Base-by-base conservation (phyloP, 768 basidiomycete genomes). In the Pisolithus tinctorius region DNA sequence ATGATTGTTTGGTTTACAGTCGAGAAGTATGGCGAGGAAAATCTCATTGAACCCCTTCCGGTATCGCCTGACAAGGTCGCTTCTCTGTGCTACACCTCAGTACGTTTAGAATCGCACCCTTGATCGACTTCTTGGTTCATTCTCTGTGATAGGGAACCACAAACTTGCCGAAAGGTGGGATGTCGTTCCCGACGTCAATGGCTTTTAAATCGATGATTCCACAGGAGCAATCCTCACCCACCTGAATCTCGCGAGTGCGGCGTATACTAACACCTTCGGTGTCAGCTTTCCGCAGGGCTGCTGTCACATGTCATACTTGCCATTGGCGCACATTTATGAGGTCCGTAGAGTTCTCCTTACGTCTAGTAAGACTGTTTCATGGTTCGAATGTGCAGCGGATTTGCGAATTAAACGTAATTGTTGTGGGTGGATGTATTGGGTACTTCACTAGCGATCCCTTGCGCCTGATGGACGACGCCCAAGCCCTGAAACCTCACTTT, bases 61-160 rank as follows among this genome's bases (percentile, higher is more conserved):
- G 78, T 82, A 9, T 73, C 74, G 40, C 74, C 82, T 6, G 78
- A 88, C 47, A 74, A 82, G 39, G 60, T 95, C 44, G 84, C 84
- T n/a, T 88, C 86, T 6, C 86, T 99, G 50, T 94, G 92, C 62
- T 99, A 99, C 65, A 99, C 95, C 37, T 95, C 92, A 38, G 93
- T 92, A 59, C 61, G 87, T 70, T 10, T 13, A 11, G 34, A 7
- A 53, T 20, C 47, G 23, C 38, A 10, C 50, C 36, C 9, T 20
- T 14, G 39, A 43, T n/a, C 13, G 43, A 48, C 4, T 48, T 25
- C 45, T 37, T 16, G 44, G 6, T 47, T 38, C 47, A 23, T 8
- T 4, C 29, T 46, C 17, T 27, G 13, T 16, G 45, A 27, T 57
- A 90, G 86, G 89, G 90, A 41, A 93, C 90, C 0, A 92, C 90